Base-by-base conservation (phyloP, 116 monocot genomes). In the Trichopus zeylanicus region DNA sequence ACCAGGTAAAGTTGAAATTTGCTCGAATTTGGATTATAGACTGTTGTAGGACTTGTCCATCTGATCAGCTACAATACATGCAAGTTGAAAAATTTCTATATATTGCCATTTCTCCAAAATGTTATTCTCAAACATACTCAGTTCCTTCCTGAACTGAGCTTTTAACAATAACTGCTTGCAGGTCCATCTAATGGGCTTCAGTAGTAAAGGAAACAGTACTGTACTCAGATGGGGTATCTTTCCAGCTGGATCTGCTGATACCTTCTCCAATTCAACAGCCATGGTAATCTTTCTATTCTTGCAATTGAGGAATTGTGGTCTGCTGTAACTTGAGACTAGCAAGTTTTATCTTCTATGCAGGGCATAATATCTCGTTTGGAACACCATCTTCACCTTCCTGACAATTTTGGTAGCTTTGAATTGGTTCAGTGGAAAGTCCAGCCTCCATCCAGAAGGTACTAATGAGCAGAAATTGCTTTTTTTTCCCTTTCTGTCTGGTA, bases 401-500 rank as follows among this genome's bases (percentile, higher is more conserved):
- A 84, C 55, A 75, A 72, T 70, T 84, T 77, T 76, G 91, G 97
- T 56, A 81, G 77, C 49, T 97, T 87, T 73, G 51, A 81, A 27
- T 68, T 97, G 47, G 62, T 87, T 61, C 70, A 89, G 31, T 90
- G 87, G 91, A 84, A 97, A 46, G 77, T 97, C 46, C 79, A 86
- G 54, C 87, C 81, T 70, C 67, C 76, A 68, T 63, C 78, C 16
- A 77, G 51, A 74, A 90, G 90, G 97, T 97, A 78, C 6, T 54
- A 1, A 59, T 38, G 46, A n/a, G n/a, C n/a, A n/a, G n/a, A n/a
- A n/a, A n/a, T n/a, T n/a, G n/a, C n/a, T n/a, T n/a, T n/a, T n/a
- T n/a, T n/a, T n/a, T n/a, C n/a, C n/a, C n/a, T n/a, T n/a, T n/a
- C n/a, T n/a, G n/a, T n/a, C n/a, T n/a, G n/a, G n/a, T n/a, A n/a